Conservation (phyloP, 805 yeast genomes). For the Starmerella apicola region DNA sequence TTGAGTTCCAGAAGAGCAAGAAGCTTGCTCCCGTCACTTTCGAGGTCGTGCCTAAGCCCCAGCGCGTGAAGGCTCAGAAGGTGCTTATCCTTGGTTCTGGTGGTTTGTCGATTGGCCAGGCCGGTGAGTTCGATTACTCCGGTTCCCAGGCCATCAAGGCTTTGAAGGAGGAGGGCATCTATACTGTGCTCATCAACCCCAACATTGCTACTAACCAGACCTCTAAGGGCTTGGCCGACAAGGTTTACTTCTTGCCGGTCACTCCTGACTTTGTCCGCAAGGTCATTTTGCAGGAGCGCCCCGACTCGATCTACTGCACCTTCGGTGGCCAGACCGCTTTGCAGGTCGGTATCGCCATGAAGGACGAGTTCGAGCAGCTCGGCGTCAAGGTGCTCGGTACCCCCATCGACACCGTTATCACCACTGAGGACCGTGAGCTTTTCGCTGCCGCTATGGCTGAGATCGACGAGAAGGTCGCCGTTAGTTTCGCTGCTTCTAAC, state of each 20-base stretch:
- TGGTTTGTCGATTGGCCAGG: conserved; percentile 94
- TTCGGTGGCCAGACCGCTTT: conserved; percentile 99
- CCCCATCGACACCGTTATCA: conserved; percentile 86
- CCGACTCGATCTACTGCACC: conserved; percentile 93
- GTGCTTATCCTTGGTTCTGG: conserved; percentile 94
- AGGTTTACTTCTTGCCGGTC: conserved; percentile 96
- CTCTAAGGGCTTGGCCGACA: conserved; percentile 93
- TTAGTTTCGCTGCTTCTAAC: conserved; percentile 71
- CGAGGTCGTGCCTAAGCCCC: conserved; percentile 36
- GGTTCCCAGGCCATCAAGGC: conserved; percentile 96
- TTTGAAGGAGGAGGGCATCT: conserved; percentile 74
- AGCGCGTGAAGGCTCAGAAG: conserved; percentile 62
- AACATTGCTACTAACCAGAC: conserved; percentile 98
- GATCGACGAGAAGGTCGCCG: conserved; percentile 90
- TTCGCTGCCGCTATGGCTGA: conserved; percentile 91
- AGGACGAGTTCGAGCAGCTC: conserved; percentile 83
- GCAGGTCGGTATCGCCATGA: conserved; percentile 86
- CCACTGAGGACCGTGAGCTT: conserved; percentile 95
- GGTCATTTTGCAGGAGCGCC: conserved; percentile 87
- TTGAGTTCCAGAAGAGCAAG: conserved; percentile 36
- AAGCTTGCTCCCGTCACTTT: conserved; percentile 60
- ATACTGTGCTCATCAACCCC: conserved; percentile 81
- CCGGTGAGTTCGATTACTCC: conserved; percentile 95
- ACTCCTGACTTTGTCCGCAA: conserved; percentile 92
- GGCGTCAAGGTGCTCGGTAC: conserved; percentile 97